Conservation (phyloP, 2,329 filamentous ascomycete species). For the Purpureocillium lavendulum region DNA sequence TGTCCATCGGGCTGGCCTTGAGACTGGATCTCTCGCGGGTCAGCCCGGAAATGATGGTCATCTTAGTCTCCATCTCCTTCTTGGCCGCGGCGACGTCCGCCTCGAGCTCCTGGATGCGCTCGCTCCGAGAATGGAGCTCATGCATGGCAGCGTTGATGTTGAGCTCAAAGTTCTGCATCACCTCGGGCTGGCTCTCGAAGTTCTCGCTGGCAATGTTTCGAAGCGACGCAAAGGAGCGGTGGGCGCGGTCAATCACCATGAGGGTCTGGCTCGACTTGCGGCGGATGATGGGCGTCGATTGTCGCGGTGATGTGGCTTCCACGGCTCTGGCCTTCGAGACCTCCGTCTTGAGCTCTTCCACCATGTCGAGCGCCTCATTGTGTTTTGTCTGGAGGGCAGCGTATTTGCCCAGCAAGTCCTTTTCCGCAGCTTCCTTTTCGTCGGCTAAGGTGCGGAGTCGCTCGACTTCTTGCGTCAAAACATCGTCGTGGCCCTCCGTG, state of each 20-base stretch:
- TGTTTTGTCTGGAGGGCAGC: conserved; percentile 77
- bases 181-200: conserved; percentile 73
- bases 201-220: conserved; percentile 82
- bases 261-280: conserved; percentile 89
- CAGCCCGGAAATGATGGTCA: conserved; percentile 88
- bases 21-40: conserved; percentile 89
- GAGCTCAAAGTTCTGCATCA: conserved; percentile 85
- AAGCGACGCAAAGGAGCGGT: conserved; percentile 82
- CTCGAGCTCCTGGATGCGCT: conserved; percentile 85
- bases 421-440: conserved; percentile 71
- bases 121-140: conserved; percentile 77
- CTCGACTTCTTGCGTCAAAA: conserved; percentile 58
- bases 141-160: conserved; percentile 90
- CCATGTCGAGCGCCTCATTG: conserved; percentile 70
- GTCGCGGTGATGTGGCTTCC: conserved; percentile 52
- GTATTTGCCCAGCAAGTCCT: conserved; percentile 68
- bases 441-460: conserved; percentile 60
- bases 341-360: conserved; percentile 86
- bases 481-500: conserved; percentile 28
- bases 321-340: conserved; percentile 65
- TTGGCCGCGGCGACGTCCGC: conserved; percentile 73
- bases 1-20: conserved; percentile 77
- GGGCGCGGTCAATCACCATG: conserved; percentile 80
- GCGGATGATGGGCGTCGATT: conserved; percentile 71
- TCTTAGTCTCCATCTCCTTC: conserved; percentile 96